Evolutionary conservation across 1,284 basidiomycete genomes (phyloP), one percentile per base, ranked within the genome.

Genomic region (Xanthoconium separans): DNA sequence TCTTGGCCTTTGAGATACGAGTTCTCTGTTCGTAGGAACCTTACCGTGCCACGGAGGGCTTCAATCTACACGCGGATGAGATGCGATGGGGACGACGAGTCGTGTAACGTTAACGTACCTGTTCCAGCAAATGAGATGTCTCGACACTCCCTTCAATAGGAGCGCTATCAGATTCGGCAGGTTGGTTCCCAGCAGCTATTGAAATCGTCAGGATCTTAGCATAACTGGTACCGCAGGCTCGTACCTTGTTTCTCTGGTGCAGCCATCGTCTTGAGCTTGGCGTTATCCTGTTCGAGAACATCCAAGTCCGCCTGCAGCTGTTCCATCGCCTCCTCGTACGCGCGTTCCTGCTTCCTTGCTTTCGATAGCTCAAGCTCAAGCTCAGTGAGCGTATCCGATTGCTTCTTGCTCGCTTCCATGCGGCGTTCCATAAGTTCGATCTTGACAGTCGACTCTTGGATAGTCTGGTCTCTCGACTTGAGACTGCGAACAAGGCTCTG

Each of bases 401-500:
- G 90, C 68, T 90, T 92, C 78, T 93, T 95, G 56, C 87, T 87
- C 1, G 84, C 82, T 67, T 98, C 95, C 76, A 96, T 87, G 45
- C 94, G 84, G 47, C 93, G 85, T 67, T 96, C 93, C 80, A 99
- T 90, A 9, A 96, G 82, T 70, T 98, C 93, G 53, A 98, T 91
- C 78, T 95, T 98, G 57, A 98, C 93, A 6, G 77, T 77, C 7
- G 86, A 79, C 68, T 99, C 97, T 71, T 98, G 93, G 47, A 95
- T 84, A 36, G 74, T 83, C 77, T 97, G 92, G 59, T 99, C 96
- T 73, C 93, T 85, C 41, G 83, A 75, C 68, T 89, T 90, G 66
- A 98, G 80, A 52, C 83, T 91, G 29, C 93, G 87, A 30, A 88
- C 81, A 54, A 98, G 83, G 31, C 89, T 89, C 65, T 93, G 88